Conservation (phyloP, 2,329 filamentous ascomycete genomes). For the Fusarium clavum region DNA sequence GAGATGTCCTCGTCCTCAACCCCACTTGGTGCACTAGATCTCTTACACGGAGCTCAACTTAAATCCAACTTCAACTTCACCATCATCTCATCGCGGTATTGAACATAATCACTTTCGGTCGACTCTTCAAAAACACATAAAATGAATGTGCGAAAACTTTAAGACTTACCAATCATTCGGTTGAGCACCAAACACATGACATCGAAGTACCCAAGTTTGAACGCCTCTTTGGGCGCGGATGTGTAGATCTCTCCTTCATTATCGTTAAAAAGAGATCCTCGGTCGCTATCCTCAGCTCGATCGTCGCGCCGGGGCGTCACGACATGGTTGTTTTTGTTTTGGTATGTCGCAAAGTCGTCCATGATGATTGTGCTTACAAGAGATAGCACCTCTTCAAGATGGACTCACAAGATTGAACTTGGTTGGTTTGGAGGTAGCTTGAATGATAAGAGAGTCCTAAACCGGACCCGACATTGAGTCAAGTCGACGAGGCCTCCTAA, state of each 20-base stretch:
- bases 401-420: background rate
- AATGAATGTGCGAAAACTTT: background rate
- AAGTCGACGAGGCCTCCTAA: background rate
- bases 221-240: constrained; percentile 50
- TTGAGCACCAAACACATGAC: constrained; percentile 53
- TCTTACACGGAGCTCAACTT: constrained; percentile 19
- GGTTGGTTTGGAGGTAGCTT: background rate
- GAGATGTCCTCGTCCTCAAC: constrained; percentile 6
- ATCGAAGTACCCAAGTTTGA: constrained; percentile 52
- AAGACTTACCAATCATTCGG: constrained; percentile 53
- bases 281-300: constrained; percentile 36
- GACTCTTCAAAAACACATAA: too few relatives aligned
- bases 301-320: constrained; percentile 15
- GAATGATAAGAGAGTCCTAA: constrained; percentile 3
- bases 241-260: constrained; percentile 49
- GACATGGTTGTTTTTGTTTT: constrained; percentile 13
- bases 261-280: constrained; percentile 17
- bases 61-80: constrained; percentile 40
- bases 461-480: constrained; percentile 15
- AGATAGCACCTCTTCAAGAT: background rate
- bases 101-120: background rate
- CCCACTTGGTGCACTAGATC: constrained; percentile 39
- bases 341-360: constrained; percentile 46
- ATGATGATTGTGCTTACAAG: constrained; percentile 31
- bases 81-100: background rate